phyloP scores from a whole-genome alignment of 495 filamentous ascomycete genomes.

The Aspergillus sparsus region DNA sequence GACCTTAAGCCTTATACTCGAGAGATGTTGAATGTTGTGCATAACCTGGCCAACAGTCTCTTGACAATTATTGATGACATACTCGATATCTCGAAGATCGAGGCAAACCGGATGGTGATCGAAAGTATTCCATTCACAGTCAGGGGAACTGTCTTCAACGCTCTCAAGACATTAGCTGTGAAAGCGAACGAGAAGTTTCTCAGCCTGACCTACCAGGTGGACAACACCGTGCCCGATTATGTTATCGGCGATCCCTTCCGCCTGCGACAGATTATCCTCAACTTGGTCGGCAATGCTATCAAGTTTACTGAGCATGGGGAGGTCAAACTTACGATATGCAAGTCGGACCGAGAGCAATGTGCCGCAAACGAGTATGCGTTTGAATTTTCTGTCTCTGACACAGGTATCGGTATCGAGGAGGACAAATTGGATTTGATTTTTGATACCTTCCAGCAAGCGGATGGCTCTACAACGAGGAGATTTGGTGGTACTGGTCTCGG shows the following conservation, averaged over 20 bases:
- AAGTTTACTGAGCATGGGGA: conserved; percentile 99
- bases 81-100: conserved; percentile 98
- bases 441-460: conserved; percentile 98
- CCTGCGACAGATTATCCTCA: conserved; percentile 84
- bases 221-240: conserved; percentile 92
- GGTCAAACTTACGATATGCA: conserved; percentile 89
- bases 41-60: conserved; percentile 94
- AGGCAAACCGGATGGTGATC: conserved; percentile 99
- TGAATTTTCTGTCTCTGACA: conserved; percentile 95
- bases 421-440: conserved; percentile 99
- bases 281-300: conserved; percentile 61
- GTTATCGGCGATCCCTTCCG: conserved; percentile 97
- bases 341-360: conserved; percentile 65
- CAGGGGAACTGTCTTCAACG: conserved; percentile 94
- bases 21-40: conserved; percentile 98
- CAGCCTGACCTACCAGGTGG: conserved; percentile 90
- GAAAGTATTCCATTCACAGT: conserved; percentile 97
- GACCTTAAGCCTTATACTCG: conserved; percentile 87
- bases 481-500: conserved; percentile 97
- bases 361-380: conserved; percentile 82
- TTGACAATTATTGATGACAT: conserved; percentile 99
- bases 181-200: conserved; percentile 98
- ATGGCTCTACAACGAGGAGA: conserved; percentile 94
- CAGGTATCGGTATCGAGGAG: conserved; percentile 92
- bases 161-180: conserved; percentile 91